These are phyloP conservation scores for Mayamaea pseudoterrestris DNA, from an alignment of 108 stramenopile genomes.

Conservation along the genomic window DNA sequence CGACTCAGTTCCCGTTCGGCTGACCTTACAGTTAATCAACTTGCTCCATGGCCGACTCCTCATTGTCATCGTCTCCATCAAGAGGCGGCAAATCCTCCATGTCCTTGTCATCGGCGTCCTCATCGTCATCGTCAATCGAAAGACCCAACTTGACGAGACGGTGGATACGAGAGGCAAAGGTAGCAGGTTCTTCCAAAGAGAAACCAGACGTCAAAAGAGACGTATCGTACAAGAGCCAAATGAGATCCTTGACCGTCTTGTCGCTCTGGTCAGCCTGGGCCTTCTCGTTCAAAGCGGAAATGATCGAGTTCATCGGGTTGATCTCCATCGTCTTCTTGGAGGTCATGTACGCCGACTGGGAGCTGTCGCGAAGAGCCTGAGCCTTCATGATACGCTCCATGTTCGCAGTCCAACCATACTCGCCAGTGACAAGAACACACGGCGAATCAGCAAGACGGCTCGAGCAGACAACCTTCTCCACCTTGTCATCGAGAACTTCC, in stretches of 20 bases:
- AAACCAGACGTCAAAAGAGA: constrained; percentile 98
- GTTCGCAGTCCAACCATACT: constrained; percentile 99
- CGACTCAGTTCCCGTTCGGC: no score
- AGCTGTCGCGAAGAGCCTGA: constrained; percentile 98
- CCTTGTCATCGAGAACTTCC: constrained; percentile 99
- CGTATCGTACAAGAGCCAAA: constrained; percentile 99
- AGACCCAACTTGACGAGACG: constrained; percentile 99
- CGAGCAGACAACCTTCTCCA: constrained; percentile 99
- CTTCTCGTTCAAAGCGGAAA: constrained; percentile 96
- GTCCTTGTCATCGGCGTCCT: constrained; percentile 79
- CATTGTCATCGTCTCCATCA: constrained; percentile 86
- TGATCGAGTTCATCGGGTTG: constrained; percentile 99
- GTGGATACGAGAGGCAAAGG: constrained; percentile 98
- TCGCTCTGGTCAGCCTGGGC: constrained; percentile 97
- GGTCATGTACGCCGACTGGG: constrained; percentile 97
- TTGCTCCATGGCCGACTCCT: constrained; percentile 98
- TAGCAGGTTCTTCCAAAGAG: constrained; percentile 97
- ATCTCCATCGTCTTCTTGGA: constrained; percentile 99
- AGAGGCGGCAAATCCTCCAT: constrained; percentile 92
- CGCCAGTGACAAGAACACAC: constrained; percentile 98
- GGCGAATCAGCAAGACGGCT: constrained; percentile 98
- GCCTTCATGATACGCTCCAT: constrained; percentile 99
- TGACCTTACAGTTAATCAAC: no score
- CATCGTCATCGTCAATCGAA: constrained; percentile 97
- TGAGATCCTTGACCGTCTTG: constrained; percentile 99